Conservation (phyloP, 768 basidiomycete genomes). For the Rhizopogon salebrosus region DNA sequence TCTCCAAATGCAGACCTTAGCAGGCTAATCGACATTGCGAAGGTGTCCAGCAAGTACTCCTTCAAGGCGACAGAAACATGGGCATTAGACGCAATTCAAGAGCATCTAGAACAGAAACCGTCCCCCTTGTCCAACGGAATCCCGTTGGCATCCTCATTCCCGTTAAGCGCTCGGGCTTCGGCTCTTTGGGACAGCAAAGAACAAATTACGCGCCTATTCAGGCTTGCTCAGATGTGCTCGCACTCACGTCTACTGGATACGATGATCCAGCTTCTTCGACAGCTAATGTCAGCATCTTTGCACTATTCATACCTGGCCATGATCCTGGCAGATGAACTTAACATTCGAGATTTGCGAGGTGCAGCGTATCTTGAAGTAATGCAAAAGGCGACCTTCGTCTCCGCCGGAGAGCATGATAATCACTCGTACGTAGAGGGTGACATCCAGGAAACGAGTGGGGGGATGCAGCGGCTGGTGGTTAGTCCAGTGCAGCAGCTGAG, state of each 20-base stretch:
- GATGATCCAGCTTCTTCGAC: constrained; percentile 52
- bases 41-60: constrained; percentile 66
- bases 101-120: constrained; percentile 55
- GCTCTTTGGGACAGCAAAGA: constrained; percentile 35
- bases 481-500: constrained; percentile 57
- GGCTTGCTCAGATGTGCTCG: constrained; percentile 62
- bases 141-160: constrained; percentile 24
- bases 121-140: constrained; percentile 45
- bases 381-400: constrained; percentile 44
- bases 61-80: constrained; percentile 73
- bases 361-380: constrained; percentile 71
- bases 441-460: constrained; percentile 27
- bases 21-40: constrained; percentile 56
- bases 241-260: constrained; percentile 57
- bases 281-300: constrained; percentile 57
- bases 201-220: constrained; percentile 55
- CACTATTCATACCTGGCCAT: constrained; percentile 71
- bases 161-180: constrained; percentile 24
- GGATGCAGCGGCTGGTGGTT: constrained; percentile 46
- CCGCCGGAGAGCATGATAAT: constrained; percentile 8
- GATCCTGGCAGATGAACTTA: constrained; percentile 66
- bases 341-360: constrained; percentile 54
- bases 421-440: constrained; percentile 25
- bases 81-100: constrained; percentile 70
- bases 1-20: constrained; percentile 46